Evolutionary conservation across 441 rosid genomes (phyloP).

Genomic region (Erysimum pusillum): DNA sequence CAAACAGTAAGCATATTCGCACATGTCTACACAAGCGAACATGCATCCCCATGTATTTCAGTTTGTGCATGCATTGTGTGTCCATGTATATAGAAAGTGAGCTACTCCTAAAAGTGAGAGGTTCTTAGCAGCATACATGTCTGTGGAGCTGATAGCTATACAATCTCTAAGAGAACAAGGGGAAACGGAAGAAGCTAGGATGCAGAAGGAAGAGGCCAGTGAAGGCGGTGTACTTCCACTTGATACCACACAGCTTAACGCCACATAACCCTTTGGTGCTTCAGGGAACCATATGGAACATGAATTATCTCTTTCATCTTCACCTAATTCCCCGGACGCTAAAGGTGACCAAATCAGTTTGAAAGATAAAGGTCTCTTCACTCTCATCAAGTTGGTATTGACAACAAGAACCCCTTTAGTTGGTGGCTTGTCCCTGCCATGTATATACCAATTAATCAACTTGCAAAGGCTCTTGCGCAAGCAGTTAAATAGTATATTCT

Average conservation of each 20-base stretch:
- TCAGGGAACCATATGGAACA: conserved; percentile 96
- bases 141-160: conserved; percentile 63
- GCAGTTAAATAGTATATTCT: conserved; percentile 3
- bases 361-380: conserved; percentile 86
- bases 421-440: conserved; percentile 96
- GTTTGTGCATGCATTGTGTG: conserved; percentile 32
- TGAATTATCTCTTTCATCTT: conserved; percentile 45
- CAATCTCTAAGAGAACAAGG: conserved; percentile 94
- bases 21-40: conserved; percentile 26
- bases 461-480: conserved; percentile 21
- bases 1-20: conserved; percentile 14
- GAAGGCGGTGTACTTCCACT: conserved; percentile 76
- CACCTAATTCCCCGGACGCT: conserved; percentile 56
- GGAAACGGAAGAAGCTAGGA: conserved; percentile 79
- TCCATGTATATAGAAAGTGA: conserved; percentile 29
- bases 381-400: conserved; percentile 81
- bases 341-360: conserved; percentile 76
- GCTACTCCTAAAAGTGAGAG: conserved; percentile 35
- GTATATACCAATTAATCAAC: conserved; percentile 42
- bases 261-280: conserved; percentile 92
- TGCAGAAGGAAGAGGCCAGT: conserved; percentile 78
- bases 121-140: conserved; percentile 59
- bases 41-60: conserved; percentile 29
- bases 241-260: conserved; percentile 89
- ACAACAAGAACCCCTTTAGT: conserved; percentile 91